Conservation (phyloP, 192 early-diverging fungal genomes). For the Backusella liffmaniae region DNA sequence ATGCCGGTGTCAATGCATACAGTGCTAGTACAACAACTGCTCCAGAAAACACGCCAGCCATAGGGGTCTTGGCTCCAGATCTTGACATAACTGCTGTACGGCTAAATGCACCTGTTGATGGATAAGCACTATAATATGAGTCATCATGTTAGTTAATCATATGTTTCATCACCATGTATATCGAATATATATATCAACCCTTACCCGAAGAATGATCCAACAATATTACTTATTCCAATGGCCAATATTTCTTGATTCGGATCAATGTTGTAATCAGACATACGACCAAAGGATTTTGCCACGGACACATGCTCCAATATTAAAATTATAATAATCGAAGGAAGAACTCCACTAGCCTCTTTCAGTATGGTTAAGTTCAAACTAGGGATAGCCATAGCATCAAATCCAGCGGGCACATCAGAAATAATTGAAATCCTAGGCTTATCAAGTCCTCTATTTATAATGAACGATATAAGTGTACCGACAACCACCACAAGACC, state of each 20-base stretch:
- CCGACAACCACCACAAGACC: conserved; percentile 72
- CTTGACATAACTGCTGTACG: conserved; percentile 83
- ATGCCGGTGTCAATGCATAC: conserved; percentile 75
- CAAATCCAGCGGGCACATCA: conserved; percentile 73
- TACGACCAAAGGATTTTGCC: conserved; percentile 82
- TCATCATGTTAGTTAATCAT: not conserved
- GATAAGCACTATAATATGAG: conserved; percentile 60
- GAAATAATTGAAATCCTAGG: conserved; percentile 65
- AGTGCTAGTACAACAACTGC: conserved; percentile 74
- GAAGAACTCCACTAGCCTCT: conserved; percentile 47
- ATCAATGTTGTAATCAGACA: conserved; percentile 73
- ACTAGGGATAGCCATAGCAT: conserved; percentile 52
- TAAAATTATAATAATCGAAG: conserved; percentile 68
- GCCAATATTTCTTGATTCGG: conserved; percentile 90
- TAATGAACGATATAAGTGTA: conserved; percentile 66
- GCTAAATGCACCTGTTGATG: conserved; percentile 91
- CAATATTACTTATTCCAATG: conserved; percentile 78
- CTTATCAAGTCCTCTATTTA: conserved; percentile 37
- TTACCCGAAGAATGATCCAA: conserved; percentile 80
- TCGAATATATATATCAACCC: not conserved
- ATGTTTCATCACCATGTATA: not conserved
- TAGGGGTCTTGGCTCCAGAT: conserved; percentile 77
- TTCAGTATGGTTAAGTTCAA: conserved; percentile 53
- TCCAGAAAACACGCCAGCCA: conserved; percentile 74
- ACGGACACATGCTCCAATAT: conserved; percentile 92